Conservation (phyloP, 163 green algal species). For the Chlamydomonas reinhardtii region DNA sequence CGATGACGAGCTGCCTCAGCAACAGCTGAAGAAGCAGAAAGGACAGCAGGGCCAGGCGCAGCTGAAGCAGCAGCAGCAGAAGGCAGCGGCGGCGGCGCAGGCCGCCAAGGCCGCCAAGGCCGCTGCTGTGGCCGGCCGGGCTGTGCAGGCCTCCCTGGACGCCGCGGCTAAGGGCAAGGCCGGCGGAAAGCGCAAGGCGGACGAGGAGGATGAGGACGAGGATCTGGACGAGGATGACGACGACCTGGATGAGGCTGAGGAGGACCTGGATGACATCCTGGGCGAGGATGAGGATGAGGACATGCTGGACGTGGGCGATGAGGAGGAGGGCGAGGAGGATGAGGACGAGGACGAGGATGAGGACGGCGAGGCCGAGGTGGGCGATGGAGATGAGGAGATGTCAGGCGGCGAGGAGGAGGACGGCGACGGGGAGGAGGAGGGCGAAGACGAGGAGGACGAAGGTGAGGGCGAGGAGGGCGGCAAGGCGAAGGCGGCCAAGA, state of each 20-base stretch:
- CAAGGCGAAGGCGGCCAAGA: neutral
- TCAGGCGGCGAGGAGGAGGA: too few species aligned
- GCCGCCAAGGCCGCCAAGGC: slow-evolving; percentile 4
- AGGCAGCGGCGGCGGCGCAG: neutral
- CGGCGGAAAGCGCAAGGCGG: slow-evolving; percentile 3
- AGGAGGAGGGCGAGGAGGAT: neutral
- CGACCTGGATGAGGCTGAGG: neutral
- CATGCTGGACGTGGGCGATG: neutral
- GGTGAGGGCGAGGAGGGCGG: neutral
- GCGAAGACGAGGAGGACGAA: neutral
- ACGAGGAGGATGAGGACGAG: neutral
- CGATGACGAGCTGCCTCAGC: neutral
- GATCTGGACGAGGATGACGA: neutral
- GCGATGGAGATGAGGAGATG: neutral
- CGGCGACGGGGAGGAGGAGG: neutral
- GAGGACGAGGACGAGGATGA: neutral
- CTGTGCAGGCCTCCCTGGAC: neutral
- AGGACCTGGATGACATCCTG: neutral
- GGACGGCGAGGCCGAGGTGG: neutral
- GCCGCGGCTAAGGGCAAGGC: neutral
- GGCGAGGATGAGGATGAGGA: neutral
- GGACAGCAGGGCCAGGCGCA: neutral
- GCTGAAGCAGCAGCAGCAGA: too few species aligned
- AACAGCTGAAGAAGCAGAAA: neutral
- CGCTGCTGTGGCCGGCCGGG: neutral